Evolutionary conservation across 164 flowering plant species (phyloP).

Genomic region (Chimonanthus praecox): DNA sequence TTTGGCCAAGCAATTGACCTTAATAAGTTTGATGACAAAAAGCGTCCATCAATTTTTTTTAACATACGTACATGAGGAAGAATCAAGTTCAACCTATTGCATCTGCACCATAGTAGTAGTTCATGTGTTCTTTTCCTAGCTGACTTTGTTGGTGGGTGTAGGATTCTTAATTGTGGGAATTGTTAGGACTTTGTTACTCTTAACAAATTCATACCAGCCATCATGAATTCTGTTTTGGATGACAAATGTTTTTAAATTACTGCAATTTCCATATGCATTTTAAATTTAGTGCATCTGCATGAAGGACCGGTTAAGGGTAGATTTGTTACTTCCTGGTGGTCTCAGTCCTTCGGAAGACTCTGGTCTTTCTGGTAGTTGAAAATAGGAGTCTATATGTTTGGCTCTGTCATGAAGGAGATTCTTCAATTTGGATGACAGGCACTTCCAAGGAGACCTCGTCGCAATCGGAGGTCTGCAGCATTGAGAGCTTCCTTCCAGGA

Average conservation of each 20-base stretch:
- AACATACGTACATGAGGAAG: neutral
- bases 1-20: neutral
- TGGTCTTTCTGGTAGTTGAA: neutral
- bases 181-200: neutral
- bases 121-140: neutral
- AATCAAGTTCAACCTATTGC: too few species aligned
- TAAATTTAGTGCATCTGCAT: neutral
- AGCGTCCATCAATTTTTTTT: neutral
- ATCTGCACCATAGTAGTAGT: neutral
- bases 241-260: neutral
- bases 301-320: neutral
- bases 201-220: neutral
- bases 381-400: neutral
- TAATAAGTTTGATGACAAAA: neutral
- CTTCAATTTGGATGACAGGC: slow-evolving; percentile 15
- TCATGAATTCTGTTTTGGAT: neutral
- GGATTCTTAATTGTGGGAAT: neutral
- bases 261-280: neutral
- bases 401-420: neutral
- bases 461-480: slow-evolving; percentile 72
- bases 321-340: neutral
- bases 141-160: neutral
- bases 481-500: slow-evolving; percentile 88
- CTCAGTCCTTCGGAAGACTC: neutral
- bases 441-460: slow-evolving; percentile 65